Percentiles rank a stretch among this genome's conserved stretches.
phyloP scores from a whole-genome alignment of 805 yeast genomes.

The Starmera amethionina region DNA sequence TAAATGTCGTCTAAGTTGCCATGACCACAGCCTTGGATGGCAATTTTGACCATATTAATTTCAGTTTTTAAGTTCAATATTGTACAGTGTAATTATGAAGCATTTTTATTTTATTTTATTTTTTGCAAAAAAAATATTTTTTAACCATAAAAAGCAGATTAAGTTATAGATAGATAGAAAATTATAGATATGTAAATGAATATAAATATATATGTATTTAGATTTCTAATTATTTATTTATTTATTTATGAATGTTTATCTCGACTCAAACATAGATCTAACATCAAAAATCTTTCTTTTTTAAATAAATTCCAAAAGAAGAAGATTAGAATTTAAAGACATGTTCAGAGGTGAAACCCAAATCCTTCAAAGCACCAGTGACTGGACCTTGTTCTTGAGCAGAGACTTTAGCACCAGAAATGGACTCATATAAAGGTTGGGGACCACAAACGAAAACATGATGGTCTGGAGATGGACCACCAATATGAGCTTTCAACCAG shows the following conservation, averaged over 20 bases:
- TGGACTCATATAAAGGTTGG: slow-evolving; percentile 77
- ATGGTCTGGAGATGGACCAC: slow-evolving; percentile 57
- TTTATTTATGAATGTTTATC: no score
- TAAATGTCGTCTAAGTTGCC: slow-evolving; percentile 65
- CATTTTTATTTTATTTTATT: no score
- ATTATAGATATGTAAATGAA: no score
- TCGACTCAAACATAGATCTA: no score
- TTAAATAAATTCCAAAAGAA: not conserved
- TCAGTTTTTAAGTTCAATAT: no score
- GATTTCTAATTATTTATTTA: no score
- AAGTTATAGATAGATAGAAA: no score
- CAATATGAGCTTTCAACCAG: slow-evolving; percentile 47
- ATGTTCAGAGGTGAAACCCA: slow-evolving; percentile 78
- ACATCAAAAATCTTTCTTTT: no score
- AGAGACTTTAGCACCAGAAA: slow-evolving; percentile 77
- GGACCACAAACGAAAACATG: slow-evolving; percentile 94
- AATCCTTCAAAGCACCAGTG: slow-evolving; percentile 75
- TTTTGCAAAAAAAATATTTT: no score
- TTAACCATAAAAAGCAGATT: no score
- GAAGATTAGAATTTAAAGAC: slow-evolving; percentile 71
- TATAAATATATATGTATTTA: no score
- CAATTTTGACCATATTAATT: slow-evolving; percentile 36
- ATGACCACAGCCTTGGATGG: slow-evolving; percentile 87
- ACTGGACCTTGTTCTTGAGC: slow-evolving; percentile 95
- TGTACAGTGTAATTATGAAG: no score